Conservation (phyloP, 2,329 filamentous ascomycete species). For the Colletotrichum orbiculare region DNA sequence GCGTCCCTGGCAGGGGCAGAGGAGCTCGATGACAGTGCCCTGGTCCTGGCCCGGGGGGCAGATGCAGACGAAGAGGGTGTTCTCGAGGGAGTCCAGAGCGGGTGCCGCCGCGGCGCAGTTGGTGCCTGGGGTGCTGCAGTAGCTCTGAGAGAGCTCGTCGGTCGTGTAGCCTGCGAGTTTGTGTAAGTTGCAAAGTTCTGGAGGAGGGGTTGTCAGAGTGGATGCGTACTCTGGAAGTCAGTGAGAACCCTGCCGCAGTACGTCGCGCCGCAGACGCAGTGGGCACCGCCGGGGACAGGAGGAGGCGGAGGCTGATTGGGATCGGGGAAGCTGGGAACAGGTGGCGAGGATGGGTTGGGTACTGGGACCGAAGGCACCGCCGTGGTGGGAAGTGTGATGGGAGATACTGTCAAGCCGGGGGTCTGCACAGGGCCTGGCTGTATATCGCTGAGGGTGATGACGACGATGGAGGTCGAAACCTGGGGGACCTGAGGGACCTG, state of each 20-base stretch:
- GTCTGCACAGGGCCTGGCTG: slow-evolving; percentile 7
- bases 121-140: slow-evolving; percentile 51
- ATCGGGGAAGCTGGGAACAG: slow-evolving; percentile 25
- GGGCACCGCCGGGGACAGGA: slow-evolving; percentile 41
- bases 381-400: too few species aligned
- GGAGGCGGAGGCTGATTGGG: slow-evolving; percentile 24
- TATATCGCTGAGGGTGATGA: slow-evolving; percentile 26
- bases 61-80: slow-evolving; percentile 52
- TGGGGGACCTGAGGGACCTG: slow-evolving; percentile 5
- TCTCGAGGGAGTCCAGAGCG: slow-evolving; percentile 41
- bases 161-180: slow-evolving; percentile 28
- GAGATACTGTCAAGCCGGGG: too few species aligned
- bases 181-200: not conserved
- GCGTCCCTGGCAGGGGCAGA: slow-evolving; percentile 51
- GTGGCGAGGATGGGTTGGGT: slow-evolving; percentile 2
- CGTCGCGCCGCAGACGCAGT: slow-evolving; percentile 55
- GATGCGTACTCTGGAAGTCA: slow-evolving; percentile 34
- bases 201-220: not conserved
- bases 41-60: slow-evolving; percentile 47
- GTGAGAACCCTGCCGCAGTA: slow-evolving; percentile 53
- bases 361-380: not conserved
- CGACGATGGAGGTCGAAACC: slow-evolving; percentile 17
- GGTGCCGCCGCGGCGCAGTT: slow-evolving; percentile 47
- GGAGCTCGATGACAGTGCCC: slow-evolving; percentile 49
- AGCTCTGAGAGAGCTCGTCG: slow-evolving; percentile 47